phyloP scores from a whole-genome alignment of 306 rosid genomes.

The Acmispon strigosus region DNA sequence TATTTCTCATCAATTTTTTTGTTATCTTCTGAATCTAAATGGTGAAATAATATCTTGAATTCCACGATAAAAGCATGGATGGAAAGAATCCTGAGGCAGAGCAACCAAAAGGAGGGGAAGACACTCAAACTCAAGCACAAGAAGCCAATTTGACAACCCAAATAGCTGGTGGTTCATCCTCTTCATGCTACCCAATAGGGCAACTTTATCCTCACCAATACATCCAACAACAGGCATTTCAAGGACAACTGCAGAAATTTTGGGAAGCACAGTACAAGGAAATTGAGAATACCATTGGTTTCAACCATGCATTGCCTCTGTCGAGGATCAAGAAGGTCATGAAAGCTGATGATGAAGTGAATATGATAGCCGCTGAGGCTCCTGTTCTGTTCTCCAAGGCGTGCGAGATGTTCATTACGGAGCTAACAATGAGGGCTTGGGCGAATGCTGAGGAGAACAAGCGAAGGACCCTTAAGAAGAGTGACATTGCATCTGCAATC shows the following conservation, averaged over 20 bases:
- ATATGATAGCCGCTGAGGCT: conserved; percentile 56
- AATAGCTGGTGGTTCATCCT: too few relatives aligned
- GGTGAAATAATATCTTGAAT: too few relatives aligned
- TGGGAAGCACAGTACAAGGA: conserved; percentile 40
- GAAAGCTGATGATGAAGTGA: conserved; percentile 58
- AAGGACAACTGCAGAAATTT: conserved; percentile 37
- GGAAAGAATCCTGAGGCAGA: too few relatives aligned
- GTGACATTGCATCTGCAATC: conserved; percentile 54
- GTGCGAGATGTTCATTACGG: conserved; percentile 62
- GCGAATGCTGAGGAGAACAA: conserved; percentile 46
- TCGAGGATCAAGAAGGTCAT: conserved; percentile 64
- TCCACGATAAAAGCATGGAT: too few relatives aligned
- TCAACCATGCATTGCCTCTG: conserved; percentile 45
- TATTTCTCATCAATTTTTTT: too few relatives aligned
- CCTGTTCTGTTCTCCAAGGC: conserved; percentile 61
- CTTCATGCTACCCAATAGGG: too few relatives aligned
- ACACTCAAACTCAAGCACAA: too few relatives aligned
- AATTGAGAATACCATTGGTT: conserved; percentile 30
- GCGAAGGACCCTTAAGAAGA: conserved; percentile 47
- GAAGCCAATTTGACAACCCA: too few relatives aligned
- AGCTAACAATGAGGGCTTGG: conserved; percentile 59
- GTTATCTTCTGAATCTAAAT: too few relatives aligned
- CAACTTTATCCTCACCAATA: too few relatives aligned
- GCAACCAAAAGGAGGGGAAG: too few relatives aligned
- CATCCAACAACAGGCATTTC: conserved; percentile 35